These are phyloP conservation scores for Teratosphaeria zuluensis DNA, from an alignment of 2,329 filamentous ascomycete genomes.

Conservation along the genomic window DNA sequence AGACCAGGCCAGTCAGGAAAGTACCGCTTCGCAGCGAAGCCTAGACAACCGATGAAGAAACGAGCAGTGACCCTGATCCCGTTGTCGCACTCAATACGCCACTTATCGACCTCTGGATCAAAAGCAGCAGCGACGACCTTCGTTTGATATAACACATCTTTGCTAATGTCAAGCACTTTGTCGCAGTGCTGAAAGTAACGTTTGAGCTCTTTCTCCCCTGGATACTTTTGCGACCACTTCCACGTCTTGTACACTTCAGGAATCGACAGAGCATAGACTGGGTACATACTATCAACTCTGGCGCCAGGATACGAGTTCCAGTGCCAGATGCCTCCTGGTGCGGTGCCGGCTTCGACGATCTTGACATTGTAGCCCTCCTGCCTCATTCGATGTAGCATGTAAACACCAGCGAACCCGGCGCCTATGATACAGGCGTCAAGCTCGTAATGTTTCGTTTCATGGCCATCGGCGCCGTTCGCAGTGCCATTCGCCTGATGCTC, in stretches of 20 bases:
- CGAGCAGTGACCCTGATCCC: conserved; percentile 8
- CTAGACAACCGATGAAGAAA: conserved; percentile 31
- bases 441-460: conserved; percentile 32
- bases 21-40: conserved; percentile 29
- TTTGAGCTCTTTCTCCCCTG: conserved; percentile 8
- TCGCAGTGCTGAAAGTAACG: conserved; percentile 54
- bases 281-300: conserved; percentile 30
- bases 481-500: neutral
- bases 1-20: conserved; percentile 28
- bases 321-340: conserved; percentile 21
- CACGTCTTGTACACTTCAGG: conserved; percentile 13
- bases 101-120: conserved; percentile 32
- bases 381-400: conserved; percentile 11
- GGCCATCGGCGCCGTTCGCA: neutral
- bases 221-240: conserved; percentile 10
- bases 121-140: conserved; percentile 46
- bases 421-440: conserved; percentile 35
- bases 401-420: conserved; percentile 21
- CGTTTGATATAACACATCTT: conserved; percentile 48
- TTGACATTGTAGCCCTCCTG: conserved; percentile 18
- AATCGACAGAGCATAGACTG: conserved; percentile 8
- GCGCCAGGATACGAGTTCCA: conserved; percentile 24
- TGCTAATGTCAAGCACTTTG: conserved; percentile 44
- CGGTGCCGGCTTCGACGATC: conserved; percentile 20
- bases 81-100: conserved; percentile 38